Evolutionary conservation across 2,329 filamentous ascomycete genomes (phyloP).

Genomic region (Beauveria australis): DNA sequence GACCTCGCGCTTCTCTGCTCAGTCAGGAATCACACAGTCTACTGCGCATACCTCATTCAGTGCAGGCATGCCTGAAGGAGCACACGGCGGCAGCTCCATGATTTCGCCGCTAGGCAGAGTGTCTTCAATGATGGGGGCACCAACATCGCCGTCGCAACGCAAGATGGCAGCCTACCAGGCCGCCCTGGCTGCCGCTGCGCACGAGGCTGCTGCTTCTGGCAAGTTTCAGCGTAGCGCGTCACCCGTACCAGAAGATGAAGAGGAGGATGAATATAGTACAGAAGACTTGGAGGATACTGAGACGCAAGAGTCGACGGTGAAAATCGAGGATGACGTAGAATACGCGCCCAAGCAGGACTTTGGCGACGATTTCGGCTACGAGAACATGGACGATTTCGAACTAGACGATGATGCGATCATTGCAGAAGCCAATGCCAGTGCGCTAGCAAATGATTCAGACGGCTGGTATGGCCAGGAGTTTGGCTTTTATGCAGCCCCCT

Average conservation of each 20-base stretch:
- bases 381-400: constrained; percentile 59
- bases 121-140: background rate
- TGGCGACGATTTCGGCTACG: constrained; percentile 47
- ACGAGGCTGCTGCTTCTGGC: constrained; percentile 65
- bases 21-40: constrained; percentile 36
- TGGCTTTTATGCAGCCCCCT: constrained; percentile 74
- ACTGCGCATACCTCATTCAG: constrained; percentile 47
- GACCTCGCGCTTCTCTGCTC: constrained; percentile 36
- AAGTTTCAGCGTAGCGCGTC: constrained; percentile 59
- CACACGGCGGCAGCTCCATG: constrained; percentile 9
- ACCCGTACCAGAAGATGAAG: constrained; percentile 25
- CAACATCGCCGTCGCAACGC: constrained; percentile 10
- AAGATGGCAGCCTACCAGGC: constrained; percentile 64
- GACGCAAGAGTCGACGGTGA: constrained; percentile 30
- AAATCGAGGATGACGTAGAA: constrained; percentile 44
- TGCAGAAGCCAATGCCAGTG: constrained; percentile 89
- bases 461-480: constrained; percentile 96
- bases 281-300: constrained; percentile 11
- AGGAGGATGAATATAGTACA: constrained; percentile 1
- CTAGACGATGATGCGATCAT: constrained; percentile 86
- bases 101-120: constrained; percentile 3
- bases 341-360: constrained; percentile 36
- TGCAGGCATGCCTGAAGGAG: constrained; percentile 17
- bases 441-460: constrained; percentile 82
- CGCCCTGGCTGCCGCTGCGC: constrained; percentile 73